A percentile compares a stretch with the other conserved stretches of the same genome.
Evolutionary conservation across 768 basidiomycete species (phyloP).

Genomic region (Leccinum uliginosum): DNA sequence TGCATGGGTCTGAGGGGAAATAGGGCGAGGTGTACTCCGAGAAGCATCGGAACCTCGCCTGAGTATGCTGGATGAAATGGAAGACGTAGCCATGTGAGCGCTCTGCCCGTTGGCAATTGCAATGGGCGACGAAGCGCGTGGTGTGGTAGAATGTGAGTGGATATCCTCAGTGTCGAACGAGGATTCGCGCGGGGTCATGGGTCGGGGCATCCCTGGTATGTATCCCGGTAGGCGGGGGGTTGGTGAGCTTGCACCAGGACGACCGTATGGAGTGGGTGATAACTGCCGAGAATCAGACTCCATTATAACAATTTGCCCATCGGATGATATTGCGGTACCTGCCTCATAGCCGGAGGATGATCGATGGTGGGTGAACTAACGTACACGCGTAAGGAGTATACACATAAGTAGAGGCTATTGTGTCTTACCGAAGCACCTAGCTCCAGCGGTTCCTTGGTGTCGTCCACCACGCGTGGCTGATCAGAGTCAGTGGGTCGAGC

Average conservation of each 20-base stretch:
- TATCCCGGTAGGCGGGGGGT: constrained; percentile 69
- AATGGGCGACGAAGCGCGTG: constrained; percentile 70
- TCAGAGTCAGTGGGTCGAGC: constrained; percentile 34
- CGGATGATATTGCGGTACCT: constrained; percentile 68
- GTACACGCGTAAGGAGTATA: constrained; percentile 17
- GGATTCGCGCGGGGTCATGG: constrained; percentile 81
- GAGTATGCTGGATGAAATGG: constrained; percentile 35
- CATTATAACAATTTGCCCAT: constrained; percentile 42
- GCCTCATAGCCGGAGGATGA: constrained; percentile 48
- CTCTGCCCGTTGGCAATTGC: constrained; percentile 32
- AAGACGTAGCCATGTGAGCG: constrained; percentile 34
- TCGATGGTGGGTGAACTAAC: constrained; percentile 28
- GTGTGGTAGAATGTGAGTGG: constrained; percentile 66
- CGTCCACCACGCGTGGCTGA: constrained; percentile 17
- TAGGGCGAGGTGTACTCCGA: constrained; percentile 43
- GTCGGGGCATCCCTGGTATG: constrained; percentile 85
- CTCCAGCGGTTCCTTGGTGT: constrained; percentile 18
- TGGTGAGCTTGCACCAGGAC: constrained; percentile 49
- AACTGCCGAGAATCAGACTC: constrained; percentile 50
- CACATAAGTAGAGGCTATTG: constrained; percentile 4
- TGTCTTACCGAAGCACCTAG: constrained; percentile 24
- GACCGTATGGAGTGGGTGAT: constrained; percentile 54
- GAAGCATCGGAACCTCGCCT: constrained; percentile 58
- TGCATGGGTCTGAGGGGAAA: constrained; percentile 41
- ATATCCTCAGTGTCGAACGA: constrained; percentile 66